phyloP scores from a whole-genome alignment of 2,329 filamentous ascomycete species.

The Coniochaeta sp. region DNA sequence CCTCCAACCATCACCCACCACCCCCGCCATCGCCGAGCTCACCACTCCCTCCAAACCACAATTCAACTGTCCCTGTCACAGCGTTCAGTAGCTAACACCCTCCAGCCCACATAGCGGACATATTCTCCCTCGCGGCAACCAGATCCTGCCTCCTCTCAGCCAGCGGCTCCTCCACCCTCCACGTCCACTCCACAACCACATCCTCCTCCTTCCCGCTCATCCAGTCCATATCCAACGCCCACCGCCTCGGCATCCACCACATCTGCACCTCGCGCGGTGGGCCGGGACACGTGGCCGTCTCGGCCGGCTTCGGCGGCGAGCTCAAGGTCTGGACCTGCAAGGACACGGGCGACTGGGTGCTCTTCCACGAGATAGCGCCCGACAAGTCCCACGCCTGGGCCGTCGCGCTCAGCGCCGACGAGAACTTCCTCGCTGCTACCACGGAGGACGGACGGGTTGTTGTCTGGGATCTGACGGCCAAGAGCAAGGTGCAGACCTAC shows the following conservation, averaged over 20 bases:
- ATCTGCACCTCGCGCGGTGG: conserved; percentile 55
- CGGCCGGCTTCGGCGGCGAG: conserved; percentile 83
- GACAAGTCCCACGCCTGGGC: conserved; percentile 75
- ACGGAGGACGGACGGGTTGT: conserved; percentile 83
- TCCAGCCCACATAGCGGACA: conserved; percentile 72
- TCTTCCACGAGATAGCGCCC: conserved; percentile 39
- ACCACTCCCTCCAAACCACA: neutral
- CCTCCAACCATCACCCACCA: conserved; percentile 10
- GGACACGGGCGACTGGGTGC: conserved; percentile 45
- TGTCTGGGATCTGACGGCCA: conserved; percentile 66
- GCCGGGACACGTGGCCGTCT: conserved; percentile 67
- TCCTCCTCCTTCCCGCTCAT: conserved; percentile 65
- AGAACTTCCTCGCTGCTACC: conserved; percentile 76
- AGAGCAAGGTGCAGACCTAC: conserved; percentile 56
- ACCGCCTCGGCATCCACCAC: conserved; percentile 89
- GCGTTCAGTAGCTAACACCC: conserved; percentile 9
- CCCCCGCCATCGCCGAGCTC: conserved; percentile 6
- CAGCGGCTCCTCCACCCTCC: conserved; percentile 76
- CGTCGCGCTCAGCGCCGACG: conserved; percentile 75
- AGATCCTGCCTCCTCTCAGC: conserved; percentile 68
- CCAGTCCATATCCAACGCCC: conserved; percentile 73
- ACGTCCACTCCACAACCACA: conserved; percentile 63
- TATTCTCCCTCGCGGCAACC: conserved; percentile 77
- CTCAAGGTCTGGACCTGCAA: conserved; percentile 71
- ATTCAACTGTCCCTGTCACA: neutral